phyloP scores from a whole-genome alignment of 2,329 filamentous ascomycete species.

The Penicillium sp. region DNA sequence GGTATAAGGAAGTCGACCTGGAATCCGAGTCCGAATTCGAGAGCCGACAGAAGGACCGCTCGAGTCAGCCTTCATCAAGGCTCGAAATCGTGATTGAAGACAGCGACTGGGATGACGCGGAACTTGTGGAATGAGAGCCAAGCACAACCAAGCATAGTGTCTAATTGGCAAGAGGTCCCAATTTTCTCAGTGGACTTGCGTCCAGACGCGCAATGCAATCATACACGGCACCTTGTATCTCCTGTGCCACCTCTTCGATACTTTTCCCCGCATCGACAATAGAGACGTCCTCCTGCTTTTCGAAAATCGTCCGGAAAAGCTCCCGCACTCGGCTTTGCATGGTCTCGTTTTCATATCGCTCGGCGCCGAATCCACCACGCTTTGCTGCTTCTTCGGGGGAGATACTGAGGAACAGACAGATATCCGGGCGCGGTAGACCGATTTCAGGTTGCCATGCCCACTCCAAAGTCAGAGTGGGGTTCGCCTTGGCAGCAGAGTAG shows the following conservation, averaged over 20 bases:
- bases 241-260: constrained; percentile 50
- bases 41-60: constrained; percentile 6
- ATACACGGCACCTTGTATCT: constrained; percentile 33
- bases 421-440: constrained; percentile 80
- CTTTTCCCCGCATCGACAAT: constrained; percentile 53
- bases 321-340: constrained; percentile 77
- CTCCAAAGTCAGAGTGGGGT: constrained; percentile 62
- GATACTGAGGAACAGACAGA: constrained; percentile 83
- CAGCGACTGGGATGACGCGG: constrained; percentile 53
- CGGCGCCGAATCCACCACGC: constrained; percentile 81
- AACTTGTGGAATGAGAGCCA: constrained; percentile 39
- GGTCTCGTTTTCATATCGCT: constrained; percentile 79
- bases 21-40: constrained; percentile 29
- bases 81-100: constrained; percentile 51
- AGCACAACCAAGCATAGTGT: constrained; percentile 10
- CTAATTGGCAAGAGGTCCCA: constrained; percentile 31
- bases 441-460: constrained; percentile 86
- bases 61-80: constrained; percentile 17
- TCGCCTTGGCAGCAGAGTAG: constrained; percentile 84
- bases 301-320: constrained; percentile 60
- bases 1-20: constrained; percentile 27
- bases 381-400: constrained; percentile 66
- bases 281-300: constrained; percentile 48
- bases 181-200: constrained; percentile 31
- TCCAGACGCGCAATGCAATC: constrained; percentile 34